Base-by-base conservation (phyloP, 768 basidiomycete species). In the Lyophyllum shimeji region DNA sequence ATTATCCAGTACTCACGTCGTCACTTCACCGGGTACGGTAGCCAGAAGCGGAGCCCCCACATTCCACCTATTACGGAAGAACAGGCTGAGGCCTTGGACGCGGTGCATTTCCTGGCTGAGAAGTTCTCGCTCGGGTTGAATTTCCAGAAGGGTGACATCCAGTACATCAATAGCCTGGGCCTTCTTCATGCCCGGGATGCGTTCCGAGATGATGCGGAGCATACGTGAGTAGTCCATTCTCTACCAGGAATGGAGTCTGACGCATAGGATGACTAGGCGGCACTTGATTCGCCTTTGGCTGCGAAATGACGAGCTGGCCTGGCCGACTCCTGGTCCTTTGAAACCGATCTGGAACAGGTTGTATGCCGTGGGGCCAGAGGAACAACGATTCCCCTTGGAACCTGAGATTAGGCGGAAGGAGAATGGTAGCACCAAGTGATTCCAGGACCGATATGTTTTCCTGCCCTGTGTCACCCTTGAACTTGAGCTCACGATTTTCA, bases 141-240 rank as follows among this genome's bases (percentile, higher is more conserved):
- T 51, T 77, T 79, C 68, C 69, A 76, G 60, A 79, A 78, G 58
- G 78, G 78, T 37, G 78, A 79, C 57, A 77, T 79, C 31, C 78
- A 79, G 58, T 79, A 78, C 60, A 77, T 79, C 65, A 79, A 78
- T 59, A 77, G 72, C 55, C 56, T 79, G 58, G 71, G 76, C 0
- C 57, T 79, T 43, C 64, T 79, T 46, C 78, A 79, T 59, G 76
- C 76, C 12, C 59, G 78, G 51, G 78, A 79, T 56, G 76, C 67
- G 8, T 79, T 79, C 58, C 59, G 63, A 31, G 78, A 79, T 59
- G 72, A 72, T 47, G 62, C 64, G n/a, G 67, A 74, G 57, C 70
- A 78, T 50, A 73, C 71, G 78, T 78, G 57, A 58, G 76, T 71
- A 11, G 24, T n/a, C n/a, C n/a, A n/a, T n/a, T n/a, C n/a, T n/a